Percentiles rank a stretch among this genome's conserved stretches.
Evolutionary conservation across 306 rosid species (phyloP).

Genomic region (Vigna unguiculata): DNA sequence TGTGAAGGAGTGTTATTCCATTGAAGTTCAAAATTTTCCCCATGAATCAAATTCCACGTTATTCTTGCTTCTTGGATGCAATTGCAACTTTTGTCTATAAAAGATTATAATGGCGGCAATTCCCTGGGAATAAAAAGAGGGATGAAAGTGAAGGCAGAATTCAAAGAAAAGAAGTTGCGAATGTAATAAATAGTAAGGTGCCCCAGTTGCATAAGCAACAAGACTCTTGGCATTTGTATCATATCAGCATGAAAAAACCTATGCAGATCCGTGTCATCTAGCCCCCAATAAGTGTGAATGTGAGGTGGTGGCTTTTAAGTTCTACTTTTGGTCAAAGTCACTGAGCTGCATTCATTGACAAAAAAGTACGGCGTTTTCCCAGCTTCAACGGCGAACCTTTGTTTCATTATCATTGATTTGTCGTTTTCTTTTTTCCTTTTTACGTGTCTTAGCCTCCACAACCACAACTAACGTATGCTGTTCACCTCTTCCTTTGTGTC

Average conservation of each 20-base stretch:
- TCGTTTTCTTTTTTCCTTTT: not conserved
- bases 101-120: not conserved
- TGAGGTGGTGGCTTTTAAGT: not conserved
- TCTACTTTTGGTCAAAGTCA: not conserved
- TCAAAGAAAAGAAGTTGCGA: not conserved
- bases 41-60: not conserved
- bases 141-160: not conserved
- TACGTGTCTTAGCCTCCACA: not conserved
- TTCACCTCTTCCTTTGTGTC: not conserved
- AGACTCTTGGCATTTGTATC: not conserved
- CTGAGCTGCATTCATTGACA: not conserved
- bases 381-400: not conserved
- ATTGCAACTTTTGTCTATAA: not conserved
- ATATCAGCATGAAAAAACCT: slow-evolving; percentile 2
- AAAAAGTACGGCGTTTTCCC: not conserved
- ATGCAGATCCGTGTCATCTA: slow-evolving; percentile 3
- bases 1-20: slow-evolving; percentile 30
- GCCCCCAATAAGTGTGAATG: not conserved
- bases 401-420: not conserved
- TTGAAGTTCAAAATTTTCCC: slow-evolving; percentile 2
- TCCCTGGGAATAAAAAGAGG: not conserved
- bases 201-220: slow-evolving; percentile 2
- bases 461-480: not conserved
- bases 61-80: not conserved
- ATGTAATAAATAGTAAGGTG: not conserved